phyloP scores from a whole-genome alignment of 768 basidiomycete genomes.

The Mycena latifolia region DNA sequence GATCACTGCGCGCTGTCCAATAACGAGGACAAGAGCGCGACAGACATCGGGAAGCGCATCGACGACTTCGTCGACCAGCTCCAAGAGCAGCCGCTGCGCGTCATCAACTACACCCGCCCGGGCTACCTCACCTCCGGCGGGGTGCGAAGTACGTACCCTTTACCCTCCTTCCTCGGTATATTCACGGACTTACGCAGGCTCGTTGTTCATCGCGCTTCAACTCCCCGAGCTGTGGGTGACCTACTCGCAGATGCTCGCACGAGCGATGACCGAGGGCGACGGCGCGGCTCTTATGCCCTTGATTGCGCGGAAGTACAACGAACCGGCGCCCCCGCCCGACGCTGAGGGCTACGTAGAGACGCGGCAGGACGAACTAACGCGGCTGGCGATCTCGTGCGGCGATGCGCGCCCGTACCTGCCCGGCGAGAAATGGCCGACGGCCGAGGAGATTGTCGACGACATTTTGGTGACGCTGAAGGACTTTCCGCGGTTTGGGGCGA shows the following conservation, averaged over 20 bases:
- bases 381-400: constrained; percentile 33
- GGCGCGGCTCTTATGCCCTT: constrained; percentile 8
- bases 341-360: constrained; percentile 28
- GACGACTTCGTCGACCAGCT: constrained; percentile 28
- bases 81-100: constrained; percentile 27
- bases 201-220: constrained; percentile 26
- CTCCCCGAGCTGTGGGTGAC: constrained; percentile 20
- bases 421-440: constrained; percentile 29
- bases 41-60: constrained; percentile 27
- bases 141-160: constrained; percentile 21
- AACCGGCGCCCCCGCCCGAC: constrained; percentile 16
- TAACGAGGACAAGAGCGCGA: constrained; percentile 7
- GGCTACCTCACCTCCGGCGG: constrained; percentile 35
- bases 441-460: constrained; percentile 30
- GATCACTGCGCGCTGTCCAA: constrained; percentile 18
- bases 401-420: constrained; percentile 18
- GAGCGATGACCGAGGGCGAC: constrained; percentile 22
- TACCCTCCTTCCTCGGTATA: neutral
- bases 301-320: neutral
- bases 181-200: constrained; percentile 1
- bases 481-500: constrained; percentile 32
- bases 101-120: constrained; percentile 24
- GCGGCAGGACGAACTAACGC: constrained; percentile 24
- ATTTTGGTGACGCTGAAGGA: constrained; percentile 24
- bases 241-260: constrained; percentile 16